These are phyloP conservation scores for Ambrosiella cleistominuta DNA, from an alignment of 2,329 filamentous ascomycete genomes.

Conservation along the genomic window DNA sequence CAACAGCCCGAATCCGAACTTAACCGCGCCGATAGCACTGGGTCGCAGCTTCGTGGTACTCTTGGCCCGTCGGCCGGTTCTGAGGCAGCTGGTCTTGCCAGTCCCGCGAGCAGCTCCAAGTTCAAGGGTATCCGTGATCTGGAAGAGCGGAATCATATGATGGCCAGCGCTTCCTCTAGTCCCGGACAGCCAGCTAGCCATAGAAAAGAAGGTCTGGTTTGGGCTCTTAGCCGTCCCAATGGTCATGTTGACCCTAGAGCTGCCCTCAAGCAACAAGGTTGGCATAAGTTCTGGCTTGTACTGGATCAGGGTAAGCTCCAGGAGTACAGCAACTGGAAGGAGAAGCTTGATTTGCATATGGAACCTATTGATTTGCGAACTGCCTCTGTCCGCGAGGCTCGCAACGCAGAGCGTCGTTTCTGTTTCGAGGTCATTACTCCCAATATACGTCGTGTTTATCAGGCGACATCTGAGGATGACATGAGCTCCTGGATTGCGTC, in stretches of 20 bases:
- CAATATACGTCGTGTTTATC: constrained; percentile 87
- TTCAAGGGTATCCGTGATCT: constrained; percentile 90
- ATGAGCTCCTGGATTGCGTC: constrained; percentile 93
- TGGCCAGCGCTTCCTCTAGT: constrained; percentile 28
- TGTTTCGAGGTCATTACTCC: constrained; percentile 98
- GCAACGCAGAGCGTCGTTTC: constrained; percentile 85
- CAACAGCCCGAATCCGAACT: constrained; percentile 49
- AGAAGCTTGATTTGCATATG: constrained; percentile 90
- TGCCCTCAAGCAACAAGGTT: constrained; percentile 88
- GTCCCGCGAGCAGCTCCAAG: constrained; percentile 36
- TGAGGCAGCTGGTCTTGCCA: constrained; percentile 19
- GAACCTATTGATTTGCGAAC: constrained; percentile 94
- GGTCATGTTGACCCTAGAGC: constrained; percentile 81
- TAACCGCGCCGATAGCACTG: constrained; percentile 55
- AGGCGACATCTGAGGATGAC: constrained; percentile 93
- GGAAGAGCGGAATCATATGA: constrained; percentile 55
- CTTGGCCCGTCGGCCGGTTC: constrained; percentile 20
- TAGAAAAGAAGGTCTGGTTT: constrained; percentile 83
- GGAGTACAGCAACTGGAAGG: constrained; percentile 99
- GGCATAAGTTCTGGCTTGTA: constrained; percentile 99
- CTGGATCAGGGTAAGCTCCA: constrained; percentile 91
- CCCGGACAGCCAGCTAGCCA: constrained; percentile 44
- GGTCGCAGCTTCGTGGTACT: constrained; percentile 38
- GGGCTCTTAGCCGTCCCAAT: constrained; percentile 82
- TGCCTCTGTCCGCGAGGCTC: constrained; percentile 88